Conservation (phyloP, 2,329 filamentous ascomycete species). For the Paraconiothyrium sp. region DNA sequence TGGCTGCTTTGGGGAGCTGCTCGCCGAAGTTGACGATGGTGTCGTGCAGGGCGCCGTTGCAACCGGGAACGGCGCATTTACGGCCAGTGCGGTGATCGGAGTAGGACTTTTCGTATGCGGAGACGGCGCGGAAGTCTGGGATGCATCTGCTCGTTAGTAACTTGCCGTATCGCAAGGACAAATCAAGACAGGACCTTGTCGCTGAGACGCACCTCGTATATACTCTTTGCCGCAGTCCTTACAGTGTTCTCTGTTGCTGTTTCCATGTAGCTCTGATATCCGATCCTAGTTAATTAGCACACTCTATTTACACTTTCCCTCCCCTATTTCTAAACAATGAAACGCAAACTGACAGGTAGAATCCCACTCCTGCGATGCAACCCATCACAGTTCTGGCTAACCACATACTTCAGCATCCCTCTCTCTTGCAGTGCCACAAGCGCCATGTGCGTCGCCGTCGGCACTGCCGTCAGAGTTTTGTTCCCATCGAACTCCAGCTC, state of each 20-base stretch:
- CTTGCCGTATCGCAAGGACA: background rate
- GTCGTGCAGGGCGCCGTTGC: constrained; percentile 10
- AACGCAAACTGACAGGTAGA: background rate
- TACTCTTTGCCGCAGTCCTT: constrained; percentile 11
- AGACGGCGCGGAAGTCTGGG: constrained; percentile 9
- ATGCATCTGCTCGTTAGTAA: background rate
- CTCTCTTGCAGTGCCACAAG: constrained; percentile 9
- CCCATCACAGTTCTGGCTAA: constrained; percentile 15
- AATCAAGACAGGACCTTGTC: background rate
- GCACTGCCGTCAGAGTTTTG: constrained; percentile 8
- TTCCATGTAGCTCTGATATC: constrained; percentile 12
- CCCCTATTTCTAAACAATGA: background rate
- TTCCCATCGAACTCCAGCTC: constrained; percentile 7
- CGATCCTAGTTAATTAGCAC: constrained; percentile 9
- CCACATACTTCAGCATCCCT: constrained; percentile 9
- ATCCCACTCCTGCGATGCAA: constrained; percentile 13
- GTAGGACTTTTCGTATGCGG: constrained; percentile 6
- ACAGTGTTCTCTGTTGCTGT: constrained; percentile 12
- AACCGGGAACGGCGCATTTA: constrained; percentile 5
- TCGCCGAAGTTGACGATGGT: constrained; percentile 16
- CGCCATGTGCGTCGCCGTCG: constrained; percentile 11
- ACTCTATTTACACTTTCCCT: background rate
- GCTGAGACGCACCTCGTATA: constrained; percentile 4
- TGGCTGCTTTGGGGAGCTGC: background rate
- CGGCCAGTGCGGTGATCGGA: constrained; percentile 7